Base-by-base conservation (phyloP, 371 early-diverging fungal genomes). In the Sanchytrium tribonematis region DNA sequence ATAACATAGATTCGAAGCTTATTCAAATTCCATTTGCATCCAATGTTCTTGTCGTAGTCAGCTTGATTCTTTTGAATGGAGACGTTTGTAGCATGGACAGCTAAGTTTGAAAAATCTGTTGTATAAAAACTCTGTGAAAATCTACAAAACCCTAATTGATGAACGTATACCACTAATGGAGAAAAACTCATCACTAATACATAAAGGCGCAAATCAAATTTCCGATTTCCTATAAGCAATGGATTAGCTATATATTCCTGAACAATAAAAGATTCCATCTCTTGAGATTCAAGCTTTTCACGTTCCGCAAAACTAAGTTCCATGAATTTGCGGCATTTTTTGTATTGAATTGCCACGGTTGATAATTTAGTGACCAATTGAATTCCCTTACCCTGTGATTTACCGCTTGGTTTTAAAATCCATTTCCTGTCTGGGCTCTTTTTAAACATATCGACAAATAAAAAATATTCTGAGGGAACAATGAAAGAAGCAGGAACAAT, bases 381-480 rank as follows among this genome's bases (percentile, higher is more conserved):
- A 68, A 83, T 83, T n/a, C 83, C 83, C 70, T 80, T 80, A 12
- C 83, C 83, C 70, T 83, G 83, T 22, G 83, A 80, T 72, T 78
- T 80, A 29, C 83, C 83, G 2, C 80, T 81, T 0, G 83, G 83
- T 70, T 83, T 83, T 82, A 83, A 81, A 71, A 83, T 83, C 83
- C 83, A 83, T 2, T 80, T 75, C 31, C 71, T 75, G 2, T 74
- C 66, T 1, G 78, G 75, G 70, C 79, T 78, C 28, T 80, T 72
- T 69, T 80, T 81, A 74, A 81, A 83, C 72, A 81, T 81, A 69
- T 83, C 83, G 66, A 79, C 79, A 68, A 83, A 83, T 30, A 83
- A 74, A 0, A 82, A 82, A 71, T 81, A 80, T 68, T 83, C 83
- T 69, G 75, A 77, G 16, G 83, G 83, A 5, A 83, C 73, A 0